phyloP scores from a whole-genome alignment of 257 asterid genomes.

The Ajuga chamaepitys region DNA sequence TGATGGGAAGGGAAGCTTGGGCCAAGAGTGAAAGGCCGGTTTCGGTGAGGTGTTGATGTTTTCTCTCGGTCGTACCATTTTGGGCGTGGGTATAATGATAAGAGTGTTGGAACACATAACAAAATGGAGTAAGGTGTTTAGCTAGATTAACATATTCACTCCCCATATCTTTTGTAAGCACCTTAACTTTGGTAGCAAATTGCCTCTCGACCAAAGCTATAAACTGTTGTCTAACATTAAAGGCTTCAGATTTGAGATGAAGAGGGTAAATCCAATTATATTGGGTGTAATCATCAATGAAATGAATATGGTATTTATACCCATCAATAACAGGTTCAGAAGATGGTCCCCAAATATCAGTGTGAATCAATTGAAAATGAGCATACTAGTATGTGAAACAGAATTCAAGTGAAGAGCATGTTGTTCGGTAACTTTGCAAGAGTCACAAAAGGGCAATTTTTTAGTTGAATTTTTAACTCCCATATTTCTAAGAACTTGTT shows the following conservation, averaged over 20 bases:
- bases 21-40: background rate
- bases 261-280: background rate
- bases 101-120: background rate
- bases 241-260: background rate
- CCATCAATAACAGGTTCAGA: background rate
- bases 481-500: too few species aligned
- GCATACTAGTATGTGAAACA: background rate
- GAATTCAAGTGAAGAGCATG: background rate
- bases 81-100: background rate
- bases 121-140: background rate
- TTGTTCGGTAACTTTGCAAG: background rate
- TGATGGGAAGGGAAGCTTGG: background rate
- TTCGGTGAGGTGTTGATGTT: background rate
- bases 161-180: background rate
- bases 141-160: too few species aligned
- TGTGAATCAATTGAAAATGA: background rate
- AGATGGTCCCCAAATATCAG: background rate
- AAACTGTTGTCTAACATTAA: background rate
- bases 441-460: background rate
- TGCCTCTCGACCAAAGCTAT: background rate
- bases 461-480: too few species aligned
- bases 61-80: background rate
- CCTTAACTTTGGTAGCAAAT: background rate
- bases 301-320: background rate
- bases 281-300: background rate